Conservation (phyloP, 129 eudicot species). For the carrot (Daucus carota) region DH1_v3.0 NC_030383.2:49306501-49307000, state of each 20-base stretch:
- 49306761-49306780: not conserved
- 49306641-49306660: slow-evolving; percentile 67
- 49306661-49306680: not conserved
- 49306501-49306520: slow-evolving; percentile 50
- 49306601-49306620: slow-evolving; percentile 37
- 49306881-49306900: no score
- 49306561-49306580: slow-evolving; percentile 93
- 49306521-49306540: slow-evolving; percentile 85
- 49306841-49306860: no score
- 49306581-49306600: slow-evolving; percentile 34
- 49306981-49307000: slow-evolving; percentile 92
- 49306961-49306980: slow-evolving; percentile 47
- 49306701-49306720: not conserved
- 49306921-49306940: not conserved
- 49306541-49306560: slow-evolving; percentile 85
- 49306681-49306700: not conserved
- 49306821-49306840: no score
- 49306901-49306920: no score
- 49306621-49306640: slow-evolving; percentile 52
- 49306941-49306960: not conserved
- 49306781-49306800: not conserved
- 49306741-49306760: not conserved
- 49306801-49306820: no score
- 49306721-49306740: not conserved
- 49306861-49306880: no score